Base-by-base conservation (phyloP, 169 alveolate species). In the Eimeria necatrix region DNA sequence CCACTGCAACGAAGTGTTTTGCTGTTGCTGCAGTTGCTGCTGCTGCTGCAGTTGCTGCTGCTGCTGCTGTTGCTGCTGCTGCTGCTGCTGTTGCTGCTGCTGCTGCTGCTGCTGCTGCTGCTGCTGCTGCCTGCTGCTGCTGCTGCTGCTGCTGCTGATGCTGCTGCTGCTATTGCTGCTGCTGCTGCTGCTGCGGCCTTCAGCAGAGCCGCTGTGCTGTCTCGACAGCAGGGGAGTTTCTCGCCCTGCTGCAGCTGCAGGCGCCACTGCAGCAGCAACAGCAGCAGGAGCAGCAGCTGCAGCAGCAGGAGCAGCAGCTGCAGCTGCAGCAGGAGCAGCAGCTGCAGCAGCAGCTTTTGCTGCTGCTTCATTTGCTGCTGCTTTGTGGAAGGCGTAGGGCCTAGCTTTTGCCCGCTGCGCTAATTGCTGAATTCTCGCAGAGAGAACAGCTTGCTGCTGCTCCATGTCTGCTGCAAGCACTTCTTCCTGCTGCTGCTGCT, bases 401-500 rank as follows among this genome's bases (percentile, higher is more conserved):
- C 49, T 41, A 7, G 87, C 87, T 12, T 76, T 20, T 9, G 87
- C 87, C 18, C 87, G 26, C 18, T 76, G 61, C 14, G 87, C 26
- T 4, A 76, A 46, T 3, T 18, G 59, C 24, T 76, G 26, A 5
- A 76, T 46, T 20, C 87, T 20, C 0, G 49, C 53, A 48, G 64
- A 4, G n/a, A 76, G 24, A 46, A 8, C 87, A 9, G 14, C 87
- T 76, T 76, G 64, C 61, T 76, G 87, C 87, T 76, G 87, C 87
- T 76, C 61, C 64, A 48, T 32, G 26, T 49, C 56, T 46, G 64
- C 87, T 18, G 26, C 61, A 14, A 32, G 64, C 61, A 76, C 22
- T 49, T 32, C 87, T 6, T 76, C 87, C 61, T 76, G 41, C 18
- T 49, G 53, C 87, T 76, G 53, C 32, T 46, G 87, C 61, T 32